Base-by-base conservation (phyloP, 208 protist species). In the Crithidia acanthocephali region DNA sequence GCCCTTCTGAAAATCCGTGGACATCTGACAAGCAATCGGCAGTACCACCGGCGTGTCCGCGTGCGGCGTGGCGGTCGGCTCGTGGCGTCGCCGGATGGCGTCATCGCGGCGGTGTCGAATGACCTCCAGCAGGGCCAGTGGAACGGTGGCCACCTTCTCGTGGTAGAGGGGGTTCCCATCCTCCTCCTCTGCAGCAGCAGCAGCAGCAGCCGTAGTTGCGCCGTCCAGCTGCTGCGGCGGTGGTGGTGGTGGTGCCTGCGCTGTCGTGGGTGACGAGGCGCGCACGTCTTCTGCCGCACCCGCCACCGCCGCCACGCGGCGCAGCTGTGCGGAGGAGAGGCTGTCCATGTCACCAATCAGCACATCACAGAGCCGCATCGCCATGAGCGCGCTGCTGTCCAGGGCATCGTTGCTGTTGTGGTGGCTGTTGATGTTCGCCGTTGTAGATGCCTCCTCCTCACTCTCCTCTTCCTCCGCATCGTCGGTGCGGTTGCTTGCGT, bases 1-100 rank as follows among this genome's bases (percentile, higher is more conserved):
- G 25, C 79, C 72, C 67, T 95, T 95, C 7, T 74, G 28, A 64
- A 95, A 95, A 81, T 95, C 90, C 5, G 90, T 93, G n/a, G 90
- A 81, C 76, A 91, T 77, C 55, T 95, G 90, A 68, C 90, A 95
- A 18, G 58, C 42, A 6, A 93, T 66, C 45, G 80, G 84, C 25
- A 95, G 28, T 47, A 82, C 58, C 23, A 86, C 61, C 15, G 80
- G 63, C 35, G 55, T 45, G 2, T 71, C 51, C 16, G 22, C 22
- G 35, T 45, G 63, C 11, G 56, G 52, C n/a, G 28, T 3, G 3
- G 42, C 11, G 25, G 35, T 0, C 7, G 63, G 18, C 32, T n/a
- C 5, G 8, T 60, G 45, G 3, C 27, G 48, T 10, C 22, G 25
- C n/a, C 18, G 40, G 20, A 47, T 13, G 16, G 35, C 32, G 18